Evolutionary conservation across 352 stramenopile genomes (phyloP), one percentile per base, ranked within the genome.

Genomic region (Phytopythium montanum): DNA sequence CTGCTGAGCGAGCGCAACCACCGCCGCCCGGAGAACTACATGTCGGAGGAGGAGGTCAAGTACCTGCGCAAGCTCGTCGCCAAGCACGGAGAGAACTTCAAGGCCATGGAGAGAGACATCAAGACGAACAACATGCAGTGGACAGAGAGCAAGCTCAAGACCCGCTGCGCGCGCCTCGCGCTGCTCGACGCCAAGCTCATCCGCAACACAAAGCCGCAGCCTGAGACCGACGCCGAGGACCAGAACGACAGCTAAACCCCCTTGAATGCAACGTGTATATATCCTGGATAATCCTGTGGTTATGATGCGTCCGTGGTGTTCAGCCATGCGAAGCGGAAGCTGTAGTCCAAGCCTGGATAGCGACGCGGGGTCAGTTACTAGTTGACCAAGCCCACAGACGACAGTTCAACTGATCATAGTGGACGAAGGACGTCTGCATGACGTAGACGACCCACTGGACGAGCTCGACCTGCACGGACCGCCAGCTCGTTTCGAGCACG

Each of bases 81-180:
- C 59, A 94, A 92, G 66, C 69, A 92, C 60, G 75, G 73, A 50
- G 78, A 94, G 29, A 54, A 89, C 70, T 90, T 77, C 72, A 76
- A 77, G 56, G 83, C 79, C 65, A 94, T 94, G 84, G 75, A 68
- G 63, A 76, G 81, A 56, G 84, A 94, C 52, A 87, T 94, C 63
- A 94, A 94, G 74, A 76, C 67, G 41, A 94, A 94, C 76, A 84
- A 84, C 57, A 85, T 87, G 78, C 84, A 94, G 71, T 94, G 84
- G 84, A 92, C 84, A 16, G 80, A 72, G 54, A 69, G 75, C 50
- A 92, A 91, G 62, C 69, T 94, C 38, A 76, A 79, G 64, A 62
- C 71, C 38, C 84, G 84, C 45, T 94, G 81, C 61, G 84, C 81
- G 54, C 81, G 84, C 56, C 68, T 94, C 38, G 75, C 73, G 64